phyloP scores from a whole-genome alignment of 2,329 filamentous ascomycete genomes.

The Hansfordia pulvinata region DNA sequence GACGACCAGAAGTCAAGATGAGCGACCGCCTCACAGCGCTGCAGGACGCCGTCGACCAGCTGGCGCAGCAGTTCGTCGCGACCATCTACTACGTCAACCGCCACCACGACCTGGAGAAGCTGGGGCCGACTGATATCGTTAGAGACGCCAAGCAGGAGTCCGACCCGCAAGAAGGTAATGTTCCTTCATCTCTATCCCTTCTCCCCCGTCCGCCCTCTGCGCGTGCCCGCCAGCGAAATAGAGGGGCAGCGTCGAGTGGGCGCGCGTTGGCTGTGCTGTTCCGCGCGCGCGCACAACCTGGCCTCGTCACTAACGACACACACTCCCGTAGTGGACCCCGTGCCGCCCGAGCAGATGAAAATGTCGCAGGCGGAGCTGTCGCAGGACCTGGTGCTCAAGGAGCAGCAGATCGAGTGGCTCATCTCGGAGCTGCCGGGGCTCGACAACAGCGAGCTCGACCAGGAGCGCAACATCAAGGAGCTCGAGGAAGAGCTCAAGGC shows the following conservation, averaged over 20 bases:
- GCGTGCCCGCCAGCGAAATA: too few relatives aligned
- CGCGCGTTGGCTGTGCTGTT: too few relatives aligned
- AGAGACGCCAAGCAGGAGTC: constrained; percentile 42
- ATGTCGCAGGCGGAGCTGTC: constrained; percentile 60
- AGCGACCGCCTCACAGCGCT: constrained; percentile 69
- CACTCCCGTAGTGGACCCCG: constrained; percentile 43
- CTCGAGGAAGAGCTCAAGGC: constrained; percentile 51
- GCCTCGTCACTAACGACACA: constrained; percentile 5
- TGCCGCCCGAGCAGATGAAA: constrained; percentile 50
- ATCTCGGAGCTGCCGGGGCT: constrained; percentile 65
- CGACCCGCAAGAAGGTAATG: constrained; percentile 36
- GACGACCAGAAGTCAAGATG: too few relatives aligned
- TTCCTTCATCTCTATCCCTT: too few relatives aligned
- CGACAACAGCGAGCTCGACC: constrained; percentile 65
- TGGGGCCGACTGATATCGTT: constrained; percentile 43
- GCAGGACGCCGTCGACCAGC: constrained; percentile 73
- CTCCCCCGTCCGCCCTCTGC: too few relatives aligned
- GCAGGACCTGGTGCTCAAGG: constrained; percentile 62
- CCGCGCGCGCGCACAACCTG: too few relatives aligned
- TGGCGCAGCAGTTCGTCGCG: constrained; percentile 56
- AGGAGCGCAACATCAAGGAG: constrained; percentile 52
- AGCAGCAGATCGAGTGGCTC: constrained; percentile 70
- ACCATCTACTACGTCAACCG: constrained; percentile 52
- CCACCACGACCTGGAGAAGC: constrained; percentile 52
- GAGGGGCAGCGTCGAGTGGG: too few relatives aligned